Evolutionary conservation across 2,329 filamentous ascomycete genomes (phyloP).

Genomic region (Dactylellina sp.): DNA sequence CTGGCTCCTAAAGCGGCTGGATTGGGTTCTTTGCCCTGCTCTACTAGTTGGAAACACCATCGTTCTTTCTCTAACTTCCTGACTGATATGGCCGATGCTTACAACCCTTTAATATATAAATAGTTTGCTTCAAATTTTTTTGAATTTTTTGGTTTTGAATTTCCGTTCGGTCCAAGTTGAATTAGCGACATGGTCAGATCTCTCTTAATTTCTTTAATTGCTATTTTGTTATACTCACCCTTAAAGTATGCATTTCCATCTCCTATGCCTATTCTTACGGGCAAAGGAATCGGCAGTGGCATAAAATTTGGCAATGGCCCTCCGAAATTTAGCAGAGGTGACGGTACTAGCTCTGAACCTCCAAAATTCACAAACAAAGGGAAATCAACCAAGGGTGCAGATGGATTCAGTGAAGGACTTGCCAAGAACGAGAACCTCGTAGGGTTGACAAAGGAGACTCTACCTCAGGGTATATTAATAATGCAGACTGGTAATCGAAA

Average conservation of each 20-base stretch:
- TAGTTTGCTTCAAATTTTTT: no score
- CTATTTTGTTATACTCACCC: slow-evolving; percentile 10
- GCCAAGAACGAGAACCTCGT: neutral
- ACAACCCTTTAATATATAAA: no score
- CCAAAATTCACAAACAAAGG: slow-evolving; percentile 24
- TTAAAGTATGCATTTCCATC: slow-evolving; percentile 12
- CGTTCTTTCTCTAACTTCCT: no score
- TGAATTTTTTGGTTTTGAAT: no score
- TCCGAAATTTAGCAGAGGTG: slow-evolving; percentile 12
- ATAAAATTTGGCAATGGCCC: slow-evolving; percentile 23
- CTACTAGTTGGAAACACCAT: no score
- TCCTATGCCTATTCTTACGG: slow-evolving; percentile 21
- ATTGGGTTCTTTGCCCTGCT: neutral
- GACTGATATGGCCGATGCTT: no score
- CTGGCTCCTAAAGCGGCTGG: neutral
- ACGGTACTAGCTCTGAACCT: slow-evolving; percentile 4
- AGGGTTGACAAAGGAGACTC: slow-evolving; percentile 26
- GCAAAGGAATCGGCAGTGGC: slow-evolving; percentile 10
- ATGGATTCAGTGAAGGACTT: slow-evolving; percentile 12
- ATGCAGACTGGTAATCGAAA: neutral
- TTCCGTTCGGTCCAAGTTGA: neutral
- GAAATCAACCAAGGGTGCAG: neutral
- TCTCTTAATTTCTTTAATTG: neutral
- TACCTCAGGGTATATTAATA: slow-evolving; percentile 16
- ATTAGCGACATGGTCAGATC: neutral